A percentile compares a stretch with the other conserved stretches of the same genome.
phyloP scores from a whole-genome alignment of 441 rosid species.

The Eruca vesicaria region DNA sequence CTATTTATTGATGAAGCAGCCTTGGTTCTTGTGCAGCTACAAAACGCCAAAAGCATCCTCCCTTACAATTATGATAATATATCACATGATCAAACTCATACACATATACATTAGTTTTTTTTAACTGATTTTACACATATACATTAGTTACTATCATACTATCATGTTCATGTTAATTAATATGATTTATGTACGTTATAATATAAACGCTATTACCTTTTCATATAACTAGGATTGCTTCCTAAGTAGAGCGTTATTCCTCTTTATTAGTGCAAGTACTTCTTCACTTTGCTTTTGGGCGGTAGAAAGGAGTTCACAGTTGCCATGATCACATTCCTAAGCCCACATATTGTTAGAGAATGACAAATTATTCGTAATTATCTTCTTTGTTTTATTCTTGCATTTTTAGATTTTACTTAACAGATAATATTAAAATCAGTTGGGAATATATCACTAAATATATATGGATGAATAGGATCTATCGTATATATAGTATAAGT shows the following conservation, averaged over 20 bases:
- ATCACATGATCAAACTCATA: not conserved
- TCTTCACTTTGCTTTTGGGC: conserved; percentile 14
- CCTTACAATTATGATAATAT: no score
- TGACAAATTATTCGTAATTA: not conserved
- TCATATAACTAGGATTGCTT: conserved; percentile 3
- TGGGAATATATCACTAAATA: not conserved
- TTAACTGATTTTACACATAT: no score
- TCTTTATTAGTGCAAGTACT: conserved; percentile 8
- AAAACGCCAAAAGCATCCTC: no score
- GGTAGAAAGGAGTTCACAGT: not conserved
- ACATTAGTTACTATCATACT: not conserved
- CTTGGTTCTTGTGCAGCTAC: no score
- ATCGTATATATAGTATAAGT: not conserved
- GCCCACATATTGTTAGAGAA: not conserved
- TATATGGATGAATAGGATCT: not conserved
- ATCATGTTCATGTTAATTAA: not conserved
- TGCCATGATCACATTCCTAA: not conserved
- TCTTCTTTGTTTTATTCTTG: not conserved
- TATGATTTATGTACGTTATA: not conserved
- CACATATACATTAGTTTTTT: no score
- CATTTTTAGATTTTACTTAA: not conserved
- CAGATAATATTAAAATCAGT: not conserved
- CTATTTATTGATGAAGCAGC: no score
- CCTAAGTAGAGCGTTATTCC: conserved; percentile 10
- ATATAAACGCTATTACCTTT: conserved; percentile 1